These are phyloP conservation scores for Fusarium devonianum DNA, from an alignment of 2,329 filamentous ascomycete species.

Conservation along the genomic window DNA sequence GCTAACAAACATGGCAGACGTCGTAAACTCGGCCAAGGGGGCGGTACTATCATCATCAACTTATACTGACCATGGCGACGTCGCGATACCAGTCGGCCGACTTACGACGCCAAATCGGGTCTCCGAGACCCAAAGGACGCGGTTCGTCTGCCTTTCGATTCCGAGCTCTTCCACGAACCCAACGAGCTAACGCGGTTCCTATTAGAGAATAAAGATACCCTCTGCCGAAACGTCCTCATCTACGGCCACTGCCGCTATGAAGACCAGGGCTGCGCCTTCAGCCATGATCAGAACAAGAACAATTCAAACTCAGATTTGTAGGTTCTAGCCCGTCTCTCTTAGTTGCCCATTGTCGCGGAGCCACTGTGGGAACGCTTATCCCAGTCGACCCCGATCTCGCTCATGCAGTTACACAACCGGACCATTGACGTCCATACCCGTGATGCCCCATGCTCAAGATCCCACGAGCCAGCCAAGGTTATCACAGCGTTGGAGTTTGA, in stretches of 20 bases:
- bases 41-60: slow-evolving; percentile 40
- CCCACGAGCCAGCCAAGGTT: slow-evolving; percentile 1
- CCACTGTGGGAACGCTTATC: too few relatives aligned
- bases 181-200: slow-evolving; percentile 20
- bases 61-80: slow-evolving; percentile 53
- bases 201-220: slow-evolving; percentile 83
- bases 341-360: slow-evolving; percentile 3
- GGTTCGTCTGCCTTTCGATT: slow-evolving; percentile 49
- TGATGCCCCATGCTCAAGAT: neutral
- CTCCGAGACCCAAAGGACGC: slow-evolving; percentile 64
- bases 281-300: slow-evolving; percentile 77
- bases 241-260: slow-evolving; percentile 94
- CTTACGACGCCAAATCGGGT: slow-evolving; percentile 61
- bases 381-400: slow-evolving; percentile 16
- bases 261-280: slow-evolving; percentile 89
- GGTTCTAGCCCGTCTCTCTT: slow-evolving; percentile 41
- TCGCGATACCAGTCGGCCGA: slow-evolving; percentile 56
- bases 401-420: slow-evolving; percentile 21
- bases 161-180: slow-evolving; percentile 6
- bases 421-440: slow-evolving; percentile 7
- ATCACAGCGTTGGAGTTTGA: neutral
- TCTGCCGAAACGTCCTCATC: slow-evolving; percentile 91
- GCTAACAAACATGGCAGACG: slow-evolving; percentile 45
- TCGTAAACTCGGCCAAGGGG: slow-evolving; percentile 53
- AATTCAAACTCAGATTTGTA: slow-evolving; percentile 58